Evolutionary conservation across 768 basidiomycete species (phyloP).

Genomic region (Pleurotus ostreatus): DNA sequence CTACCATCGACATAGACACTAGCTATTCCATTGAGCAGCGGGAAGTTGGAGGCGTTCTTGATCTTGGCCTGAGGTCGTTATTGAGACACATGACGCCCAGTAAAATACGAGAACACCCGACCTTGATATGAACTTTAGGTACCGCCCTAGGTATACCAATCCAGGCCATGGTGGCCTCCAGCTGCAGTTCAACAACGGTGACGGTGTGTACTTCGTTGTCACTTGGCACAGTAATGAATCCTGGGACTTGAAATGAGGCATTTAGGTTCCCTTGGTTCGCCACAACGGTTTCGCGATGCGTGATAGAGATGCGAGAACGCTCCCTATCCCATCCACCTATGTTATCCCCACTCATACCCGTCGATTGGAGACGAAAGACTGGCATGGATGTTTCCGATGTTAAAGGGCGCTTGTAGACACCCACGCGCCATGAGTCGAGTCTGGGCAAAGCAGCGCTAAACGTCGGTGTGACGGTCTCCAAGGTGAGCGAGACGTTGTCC

Average conservation of each 20-base stretch:
- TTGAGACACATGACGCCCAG: not conserved
- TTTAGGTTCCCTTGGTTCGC: slow-evolving; percentile 23
- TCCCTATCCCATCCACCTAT: not conserved
- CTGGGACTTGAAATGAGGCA: slow-evolving; percentile 39
- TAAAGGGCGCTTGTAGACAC: no score
- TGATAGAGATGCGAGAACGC: not conserved
- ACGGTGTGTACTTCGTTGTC: slow-evolving; percentile 36
- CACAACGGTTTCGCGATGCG: not conserved
- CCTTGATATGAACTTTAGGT: slow-evolving; percentile 17
- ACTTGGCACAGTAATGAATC: slow-evolving; percentile 35
- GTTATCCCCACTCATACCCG: not conserved
- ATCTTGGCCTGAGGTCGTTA: slow-evolving; percentile 20
- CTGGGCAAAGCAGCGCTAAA: slow-evolving; percentile 15
- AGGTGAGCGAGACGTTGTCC: slow-evolving; percentile 15
- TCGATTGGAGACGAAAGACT: no score
- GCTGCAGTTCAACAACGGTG: slow-evolving; percentile 11
- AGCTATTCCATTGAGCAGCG: slow-evolving; percentile 18
- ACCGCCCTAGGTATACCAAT: slow-evolving; percentile 3
- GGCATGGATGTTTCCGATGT: no score
- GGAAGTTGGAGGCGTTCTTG: slow-evolving; percentile 23
- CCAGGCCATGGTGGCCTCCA: not conserved
- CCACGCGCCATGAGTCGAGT: not conserved
- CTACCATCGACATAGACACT: slow-evolving; percentile 25
- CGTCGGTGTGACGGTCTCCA: slow-evolving; percentile 20
- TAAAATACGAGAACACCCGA: not conserved